Evolutionary conservation across 2,329 filamentous ascomycete genomes (phyloP).

Genomic region (Alternaria postmessia): DNA sequence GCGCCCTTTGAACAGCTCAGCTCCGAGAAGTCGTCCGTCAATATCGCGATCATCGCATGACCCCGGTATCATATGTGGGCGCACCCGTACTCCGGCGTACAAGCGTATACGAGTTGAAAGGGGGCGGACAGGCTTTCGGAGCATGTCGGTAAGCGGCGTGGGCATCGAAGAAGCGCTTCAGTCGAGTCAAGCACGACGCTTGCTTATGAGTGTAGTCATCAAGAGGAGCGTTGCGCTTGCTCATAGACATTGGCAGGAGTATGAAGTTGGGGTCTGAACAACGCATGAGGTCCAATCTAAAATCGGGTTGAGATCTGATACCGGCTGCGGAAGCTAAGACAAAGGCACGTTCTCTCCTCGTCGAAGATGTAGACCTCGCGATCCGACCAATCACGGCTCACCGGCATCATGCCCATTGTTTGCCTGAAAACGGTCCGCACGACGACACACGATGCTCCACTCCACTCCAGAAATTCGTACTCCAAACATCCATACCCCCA

Average conservation of each 20-base stretch:
- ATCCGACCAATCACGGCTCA: slow-evolving; percentile 17
- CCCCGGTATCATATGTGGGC: not conserved
- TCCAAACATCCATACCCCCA: not conserved
- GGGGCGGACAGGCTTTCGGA: not conserved
- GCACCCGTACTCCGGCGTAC: not conserved
- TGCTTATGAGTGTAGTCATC: not conserved
- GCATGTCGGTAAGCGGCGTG: slow-evolving; percentile 1
- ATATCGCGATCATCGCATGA: not conserved
- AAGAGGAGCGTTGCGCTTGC: not conserved
- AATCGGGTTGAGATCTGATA: slow-evolving; percentile 6
- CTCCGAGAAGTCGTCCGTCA: not conserved
- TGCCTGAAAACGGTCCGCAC: slow-evolving; percentile 24
- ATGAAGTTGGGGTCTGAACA: not conserved
- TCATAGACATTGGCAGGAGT: not conserved
- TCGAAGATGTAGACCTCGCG: slow-evolving; percentile 8
- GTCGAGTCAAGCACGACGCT: not conserved
- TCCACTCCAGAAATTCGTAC: not conserved
- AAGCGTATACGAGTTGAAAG: not conserved
- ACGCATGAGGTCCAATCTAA: not conserved
- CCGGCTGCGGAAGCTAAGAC: slow-evolving; percentile 17
- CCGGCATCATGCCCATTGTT: slow-evolving; percentile 4
- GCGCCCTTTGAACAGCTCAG: not conserved
- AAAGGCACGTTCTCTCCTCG: slow-evolving; percentile 9
- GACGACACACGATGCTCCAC: slow-evolving; percentile 8
- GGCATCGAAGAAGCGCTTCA: not conserved